Conservation (phyloP, 768 basidiomycete genomes). For the Russula dissimulans region DNA sequence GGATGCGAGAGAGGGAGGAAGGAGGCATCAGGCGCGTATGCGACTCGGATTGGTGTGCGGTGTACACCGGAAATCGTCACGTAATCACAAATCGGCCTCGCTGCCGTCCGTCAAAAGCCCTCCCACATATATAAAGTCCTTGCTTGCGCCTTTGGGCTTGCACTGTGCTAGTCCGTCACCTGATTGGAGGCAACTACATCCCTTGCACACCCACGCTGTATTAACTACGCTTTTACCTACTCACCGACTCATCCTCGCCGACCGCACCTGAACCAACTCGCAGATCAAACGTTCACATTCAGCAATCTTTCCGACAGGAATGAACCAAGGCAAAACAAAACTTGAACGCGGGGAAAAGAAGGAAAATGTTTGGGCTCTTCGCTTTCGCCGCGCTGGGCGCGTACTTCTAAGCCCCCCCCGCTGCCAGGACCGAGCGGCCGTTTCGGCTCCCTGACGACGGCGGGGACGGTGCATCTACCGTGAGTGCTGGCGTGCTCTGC, state of each 20-base stretch:
- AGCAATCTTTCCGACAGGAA: not conserved
- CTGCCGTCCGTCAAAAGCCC: not conserved
- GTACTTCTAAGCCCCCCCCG: not conserved
- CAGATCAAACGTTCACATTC: not conserved
- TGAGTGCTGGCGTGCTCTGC: conserved; percentile 7
- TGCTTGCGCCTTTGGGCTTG: not conserved
- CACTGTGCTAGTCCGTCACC: too few relatives aligned
- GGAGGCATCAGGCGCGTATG: too few relatives aligned
- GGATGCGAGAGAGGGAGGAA: too few relatives aligned
- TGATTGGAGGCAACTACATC: too few relatives aligned
- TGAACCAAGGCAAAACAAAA: not conserved
- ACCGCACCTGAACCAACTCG: too few relatives aligned
- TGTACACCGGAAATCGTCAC: not conserved
- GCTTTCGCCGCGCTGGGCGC: not conserved
- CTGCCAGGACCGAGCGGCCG: not conserved
- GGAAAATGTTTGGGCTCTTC: not conserved
- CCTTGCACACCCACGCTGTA: too few relatives aligned
- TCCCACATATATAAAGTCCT: not conserved
- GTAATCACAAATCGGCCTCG: not conserved
- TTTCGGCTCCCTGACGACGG: not conserved
- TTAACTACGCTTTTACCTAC: too few relatives aligned
- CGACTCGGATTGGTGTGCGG: too few relatives aligned
- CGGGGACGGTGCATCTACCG: not conserved
- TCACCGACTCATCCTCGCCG: too few relatives aligned
- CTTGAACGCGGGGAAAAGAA: not conserved